These are phyloP conservation scores for Trichophyton simii DNA, from an alignment of 2,329 filamentous ascomycete species.

Conservation along the genomic window DNA sequence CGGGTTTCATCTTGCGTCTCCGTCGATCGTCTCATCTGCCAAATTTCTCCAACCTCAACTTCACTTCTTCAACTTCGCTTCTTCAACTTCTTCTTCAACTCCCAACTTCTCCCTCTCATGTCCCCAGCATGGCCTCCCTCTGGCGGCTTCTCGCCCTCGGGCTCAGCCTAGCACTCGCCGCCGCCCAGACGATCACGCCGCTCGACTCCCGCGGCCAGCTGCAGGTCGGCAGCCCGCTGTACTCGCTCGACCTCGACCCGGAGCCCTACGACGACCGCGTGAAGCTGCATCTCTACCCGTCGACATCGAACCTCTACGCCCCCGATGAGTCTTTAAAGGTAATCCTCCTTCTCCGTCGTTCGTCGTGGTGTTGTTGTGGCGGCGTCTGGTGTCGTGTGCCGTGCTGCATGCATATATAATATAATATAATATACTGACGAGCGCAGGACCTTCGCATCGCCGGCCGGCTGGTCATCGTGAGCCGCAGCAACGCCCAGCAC, in stretches of 20 bases:
- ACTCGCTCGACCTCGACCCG: background rate
- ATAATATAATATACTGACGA: no score
- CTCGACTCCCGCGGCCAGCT: conserved; percentile 1
- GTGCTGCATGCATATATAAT: background rate
- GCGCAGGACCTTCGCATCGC: conserved; percentile 19
- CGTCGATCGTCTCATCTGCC: background rate
- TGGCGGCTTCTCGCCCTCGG: conserved; percentile 2
- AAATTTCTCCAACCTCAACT: background rate
- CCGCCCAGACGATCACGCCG: conserved; percentile 2
- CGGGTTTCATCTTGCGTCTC: background rate
- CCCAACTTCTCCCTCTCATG: background rate
- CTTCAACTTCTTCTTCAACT: background rate
- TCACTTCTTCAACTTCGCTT: background rate
- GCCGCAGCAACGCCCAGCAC: conserved; percentile 20
- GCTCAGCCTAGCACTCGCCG: background rate
- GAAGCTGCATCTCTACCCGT: conserved; percentile 1
- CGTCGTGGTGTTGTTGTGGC: background rate
- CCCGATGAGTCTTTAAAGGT: background rate
- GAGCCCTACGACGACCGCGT: background rate
- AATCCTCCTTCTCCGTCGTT: background rate
- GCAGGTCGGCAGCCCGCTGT: conserved; percentile 2
- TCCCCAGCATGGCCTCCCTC: background rate
- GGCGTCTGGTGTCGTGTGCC: background rate
- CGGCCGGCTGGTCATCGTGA: conserved; percentile 21
- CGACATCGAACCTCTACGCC: background rate